A percentile compares a stretch with the other conserved stretches of the same genome.
phyloP scores from a whole-genome alignment of 2,329 filamentous ascomycete species.

The Beauveria scarabaeidicola region DNA sequence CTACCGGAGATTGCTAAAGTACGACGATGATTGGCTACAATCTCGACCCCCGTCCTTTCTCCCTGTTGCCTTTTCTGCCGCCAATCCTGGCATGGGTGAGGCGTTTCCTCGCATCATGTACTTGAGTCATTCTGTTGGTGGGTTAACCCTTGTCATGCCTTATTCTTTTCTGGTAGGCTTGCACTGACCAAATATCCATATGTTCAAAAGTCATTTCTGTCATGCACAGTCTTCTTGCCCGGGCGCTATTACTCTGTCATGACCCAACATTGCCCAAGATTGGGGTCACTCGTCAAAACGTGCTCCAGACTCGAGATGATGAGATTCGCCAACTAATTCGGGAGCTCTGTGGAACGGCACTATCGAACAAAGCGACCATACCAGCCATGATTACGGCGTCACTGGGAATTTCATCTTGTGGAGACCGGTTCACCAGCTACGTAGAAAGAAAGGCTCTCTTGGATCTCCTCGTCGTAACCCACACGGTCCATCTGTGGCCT shows the following conservation, averaged over 20 bases:
- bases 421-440: neutral
- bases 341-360: neutral
- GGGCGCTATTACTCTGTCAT: neutral
- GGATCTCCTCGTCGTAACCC: neutral
- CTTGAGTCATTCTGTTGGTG: neutral
- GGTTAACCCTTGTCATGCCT: neutral
- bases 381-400: slow-evolving; percentile 12
- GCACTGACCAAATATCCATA: neutral
- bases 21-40: neutral
- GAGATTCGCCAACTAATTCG: slow-evolving; percentile 12
- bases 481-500: neutral
- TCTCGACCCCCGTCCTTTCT: neutral
- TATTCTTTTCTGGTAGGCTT: neutral
- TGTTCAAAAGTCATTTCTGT: neutral
- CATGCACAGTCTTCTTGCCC: neutral
- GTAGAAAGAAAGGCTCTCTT: neutral
- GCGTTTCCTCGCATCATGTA: neutral
- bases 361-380: neutral
- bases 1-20: neutral
- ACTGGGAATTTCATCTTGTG: neutral
- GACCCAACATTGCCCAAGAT: neutral
- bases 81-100: neutral
- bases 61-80: neutral
- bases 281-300: neutral
- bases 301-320: slow-evolving; percentile 21